Base-by-base conservation (phyloP, 106 monocot genomes). In the Ottelia alismoides region DNA sequence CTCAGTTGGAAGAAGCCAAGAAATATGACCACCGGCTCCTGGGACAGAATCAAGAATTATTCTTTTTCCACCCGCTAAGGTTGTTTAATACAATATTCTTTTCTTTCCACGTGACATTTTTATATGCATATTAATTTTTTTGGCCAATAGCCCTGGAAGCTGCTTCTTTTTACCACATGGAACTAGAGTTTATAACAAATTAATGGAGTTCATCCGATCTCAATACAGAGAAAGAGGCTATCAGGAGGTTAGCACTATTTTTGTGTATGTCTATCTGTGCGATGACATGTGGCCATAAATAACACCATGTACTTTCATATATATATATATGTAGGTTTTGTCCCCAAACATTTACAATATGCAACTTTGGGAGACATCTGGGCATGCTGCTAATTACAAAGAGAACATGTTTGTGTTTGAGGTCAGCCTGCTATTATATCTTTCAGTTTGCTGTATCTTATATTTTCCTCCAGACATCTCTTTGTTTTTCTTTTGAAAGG, bases 351-450 rank as follows among this genome's bases (percentile, higher is more conserved):
- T 98, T 12, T 98, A 90, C 65, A 98, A 98, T 58, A 98, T 98
- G 98, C 76, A 98, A 80, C 90, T 98, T 28, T 98, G 98, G 98
- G 98, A 98, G 58, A 98, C 85, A 10, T 98, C 98, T 20, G 98
- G 98, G 3, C 98, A 98, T 75, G 98, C 98, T 58, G 82, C 85
- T 47, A 98, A 98, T 62, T 98, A 98, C 72, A 98, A 90, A 51
- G 98, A 98, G 44, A 98, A 98, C 51, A 98, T 98, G 98, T 98
- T 98, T 77, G 74, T 82, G 26, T 90, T 98, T 69, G 85, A 98
- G 78, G 98, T 88, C 27, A 56, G 25, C 22, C 10, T 46, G 45
- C 24, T 55, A 11, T 31, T 16, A 6, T 54, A 9, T 53, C 6
- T 50, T 47, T 6, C 23, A 20, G 46, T 45, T 48, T 28, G 40